phyloP scores from a whole-genome alignment of 2,329 filamentous ascomycete genomes.

The Sordariomycetes sp. region DNA sequence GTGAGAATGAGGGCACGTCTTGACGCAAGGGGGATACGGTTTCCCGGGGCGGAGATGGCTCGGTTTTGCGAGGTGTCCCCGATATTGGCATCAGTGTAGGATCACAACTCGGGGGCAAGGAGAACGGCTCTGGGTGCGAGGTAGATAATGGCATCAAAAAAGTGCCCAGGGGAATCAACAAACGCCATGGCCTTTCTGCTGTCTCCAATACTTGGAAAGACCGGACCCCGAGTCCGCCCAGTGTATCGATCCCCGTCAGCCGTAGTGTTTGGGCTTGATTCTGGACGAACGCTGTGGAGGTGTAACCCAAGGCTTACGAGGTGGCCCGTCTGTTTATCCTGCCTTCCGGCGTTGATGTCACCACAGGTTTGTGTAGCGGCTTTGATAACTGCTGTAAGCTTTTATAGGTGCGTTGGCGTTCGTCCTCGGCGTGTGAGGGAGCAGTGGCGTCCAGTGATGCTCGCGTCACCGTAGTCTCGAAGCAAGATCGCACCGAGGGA shows the following conservation, averaged over 20 bases:
- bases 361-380: not conserved
- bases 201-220: not conserved
- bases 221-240: not conserved
- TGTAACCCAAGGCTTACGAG: not conserved
- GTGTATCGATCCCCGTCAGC: not conserved
- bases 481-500: not conserved
- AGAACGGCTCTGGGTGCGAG: not conserved
- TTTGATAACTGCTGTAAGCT: not conserved
- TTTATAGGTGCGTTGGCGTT: not conserved
- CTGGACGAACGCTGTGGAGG: not conserved
- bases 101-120: not conserved
- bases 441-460: not conserved
- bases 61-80: not conserved
- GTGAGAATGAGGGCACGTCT: not conserved
- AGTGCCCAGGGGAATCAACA: not conserved
- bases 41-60: not conserved
- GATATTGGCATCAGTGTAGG: constrained; percentile 1
- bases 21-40: not conserved
- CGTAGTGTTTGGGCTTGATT: not conserved
- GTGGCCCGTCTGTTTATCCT: not conserved
- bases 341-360: not conserved
- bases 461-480: not conserved
- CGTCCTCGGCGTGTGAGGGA: not conserved
- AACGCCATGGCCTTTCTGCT: not conserved
- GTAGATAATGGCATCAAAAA: not conserved